These are phyloP conservation scores for Capronia americana DNA, from an alignment of 2,329 filamentous ascomycete genomes.

Conservation along the genomic window DNA sequence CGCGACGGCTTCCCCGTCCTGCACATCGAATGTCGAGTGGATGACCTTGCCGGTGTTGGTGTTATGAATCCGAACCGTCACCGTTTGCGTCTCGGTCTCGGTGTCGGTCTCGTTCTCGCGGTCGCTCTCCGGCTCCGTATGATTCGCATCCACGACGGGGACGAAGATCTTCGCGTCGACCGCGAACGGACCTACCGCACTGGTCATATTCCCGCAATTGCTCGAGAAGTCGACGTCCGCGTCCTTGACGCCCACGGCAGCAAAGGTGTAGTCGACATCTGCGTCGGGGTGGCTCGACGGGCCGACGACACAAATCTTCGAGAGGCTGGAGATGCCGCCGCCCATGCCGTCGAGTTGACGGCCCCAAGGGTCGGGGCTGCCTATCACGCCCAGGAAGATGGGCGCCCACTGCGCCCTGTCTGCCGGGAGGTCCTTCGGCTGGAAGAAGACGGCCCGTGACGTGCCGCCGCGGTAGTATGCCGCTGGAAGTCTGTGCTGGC, in stretches of 20 bases:
- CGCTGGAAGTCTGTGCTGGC: conserved; percentile 44
- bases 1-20: conserved; percentile 37
- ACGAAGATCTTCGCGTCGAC: conserved; percentile 16
- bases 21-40: conserved; percentile 61
- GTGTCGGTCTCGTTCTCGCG: neutral
- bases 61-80: conserved; percentile 68
- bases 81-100: conserved; percentile 38
- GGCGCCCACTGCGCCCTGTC: conserved; percentile 23
- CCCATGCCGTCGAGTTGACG: conserved; percentile 76
- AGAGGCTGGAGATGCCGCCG: conserved; percentile 71
- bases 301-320: conserved; percentile 66
- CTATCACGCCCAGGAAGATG: conserved; percentile 34
- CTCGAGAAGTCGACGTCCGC: conserved; percentile 68
- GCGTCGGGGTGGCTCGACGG: conserved; percentile 56
- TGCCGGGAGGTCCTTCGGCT: conserved; percentile 58
- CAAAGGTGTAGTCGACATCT: conserved; percentile 75
- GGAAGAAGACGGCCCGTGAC: conserved; percentile 70
- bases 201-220: conserved; percentile 78
- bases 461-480: conserved; percentile 72
- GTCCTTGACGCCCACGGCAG: conserved; percentile 69
- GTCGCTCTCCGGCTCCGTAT: neutral
- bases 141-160: neutral
- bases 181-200: conserved; percentile 70
- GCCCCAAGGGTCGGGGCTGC: conserved; percentile 48
- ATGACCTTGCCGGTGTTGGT: conserved; percentile 74